phyloP scores from a whole-genome alignment of 2,329 filamentous ascomycete species.

The Amesomyces nigricolor region DNA sequence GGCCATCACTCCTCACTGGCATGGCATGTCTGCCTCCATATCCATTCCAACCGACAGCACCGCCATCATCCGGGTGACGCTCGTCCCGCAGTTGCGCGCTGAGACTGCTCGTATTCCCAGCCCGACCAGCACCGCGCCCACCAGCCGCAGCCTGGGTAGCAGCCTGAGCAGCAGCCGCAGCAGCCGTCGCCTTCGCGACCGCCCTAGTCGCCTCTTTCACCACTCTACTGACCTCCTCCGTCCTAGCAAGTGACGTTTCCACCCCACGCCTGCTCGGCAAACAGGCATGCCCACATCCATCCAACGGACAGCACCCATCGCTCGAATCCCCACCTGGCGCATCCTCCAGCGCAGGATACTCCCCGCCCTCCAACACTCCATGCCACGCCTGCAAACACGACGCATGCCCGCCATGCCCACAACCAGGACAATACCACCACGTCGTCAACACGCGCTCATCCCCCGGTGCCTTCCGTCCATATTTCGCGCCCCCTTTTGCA shows the following conservation, averaged over 20 bases:
- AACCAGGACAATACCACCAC: conserved; percentile 61
- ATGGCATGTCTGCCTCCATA: not conserved
- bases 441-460: conserved; percentile 34
- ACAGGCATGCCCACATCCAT: conserved; percentile 60
- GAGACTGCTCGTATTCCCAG: not conserved
- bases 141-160: conserved; percentile 3
- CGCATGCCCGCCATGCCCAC: conserved; percentile 57
- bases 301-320: conserved; percentile 58
- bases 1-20: conserved; percentile 41
- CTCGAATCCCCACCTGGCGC: conserved; percentile 35
- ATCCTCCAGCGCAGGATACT: conserved; percentile 8
- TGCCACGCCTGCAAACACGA: conserved; percentile 58
- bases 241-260: conserved; percentile 40
- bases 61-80: not conserved
- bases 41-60: not conserved
- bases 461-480: conserved; percentile 18
- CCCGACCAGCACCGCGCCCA: not conserved
- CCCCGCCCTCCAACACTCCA: conserved; percentile 28
- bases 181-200: conserved; percentile 19
- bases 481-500: not conserved
- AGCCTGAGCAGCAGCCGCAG: conserved; percentile 3
- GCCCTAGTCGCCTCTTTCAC: conserved; percentile 36
- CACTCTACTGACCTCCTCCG: conserved; percentile 48
- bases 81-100: conserved; percentile 1
- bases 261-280: conserved; percentile 52